Base-by-base conservation (phyloP, 768 basidiomycete genomes). In the Trametes cingulata region DNA sequence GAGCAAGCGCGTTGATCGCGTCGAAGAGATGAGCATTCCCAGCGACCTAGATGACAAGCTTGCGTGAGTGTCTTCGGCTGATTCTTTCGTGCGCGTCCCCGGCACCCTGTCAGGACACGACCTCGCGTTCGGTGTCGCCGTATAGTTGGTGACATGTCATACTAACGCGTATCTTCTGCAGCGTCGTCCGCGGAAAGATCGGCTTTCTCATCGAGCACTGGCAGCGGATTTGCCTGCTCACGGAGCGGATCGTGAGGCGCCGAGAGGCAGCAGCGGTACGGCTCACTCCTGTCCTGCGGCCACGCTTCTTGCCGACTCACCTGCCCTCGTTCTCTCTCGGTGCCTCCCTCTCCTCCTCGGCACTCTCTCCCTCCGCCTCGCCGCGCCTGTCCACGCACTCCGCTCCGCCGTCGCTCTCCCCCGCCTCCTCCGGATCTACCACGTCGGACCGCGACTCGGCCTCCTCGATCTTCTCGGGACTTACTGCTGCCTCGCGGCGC, bases 221-320 rank as follows among this genome's bases (percentile, higher is more conserved):
- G 92, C 91, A 95, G 67, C 87, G 89, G 68, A 87, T 98, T 69
- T 92, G 91, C 71, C 76, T 91, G 56, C 81, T 94, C 55, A 83
- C 88, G 19, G 96, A 98, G 75, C 88, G 94, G 61, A 83, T 93
- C 64, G 83, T 96, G 55, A 93, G 88, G 74, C 85, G 95, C 75
- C 85, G 92, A 69, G 91, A 95, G 81, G 90, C 93, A 76, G 89
- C 91, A 78, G 88, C 91, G 81, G 92, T 91, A 89, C 84, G 91
- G 79, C 75, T 74, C 74, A 71, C 70, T 73, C 78, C 85, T 78
- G 80, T 81, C 67, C 56, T 69, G 78, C 79, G 79, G 78, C 83
- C 81, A 74, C 73, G 79, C 73, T 83, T 81, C 76, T 76, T 86
- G 71, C 82, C 81, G 76, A 80, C 89, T 90, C 85, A 90, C 77